phyloP scores from a whole-genome alignment of 176 grass and related monocot species.

The Pontederia crassipes region DNA sequence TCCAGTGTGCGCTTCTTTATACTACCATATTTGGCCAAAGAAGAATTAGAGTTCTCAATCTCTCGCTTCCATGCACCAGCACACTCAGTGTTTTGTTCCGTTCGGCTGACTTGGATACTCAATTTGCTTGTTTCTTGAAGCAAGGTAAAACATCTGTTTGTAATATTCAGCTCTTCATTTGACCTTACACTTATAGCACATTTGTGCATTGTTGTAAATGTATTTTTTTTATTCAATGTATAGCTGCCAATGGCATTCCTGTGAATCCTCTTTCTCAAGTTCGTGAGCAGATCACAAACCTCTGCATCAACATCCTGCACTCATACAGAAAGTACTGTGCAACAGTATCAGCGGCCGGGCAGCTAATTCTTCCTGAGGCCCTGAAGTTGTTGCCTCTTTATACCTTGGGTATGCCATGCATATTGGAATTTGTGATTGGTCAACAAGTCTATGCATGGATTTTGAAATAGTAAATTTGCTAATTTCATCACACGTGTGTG shows the following conservation, averaged over 20 bases:
- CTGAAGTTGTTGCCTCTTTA: conserved; percentile 82
- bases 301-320: conserved; percentile 75
- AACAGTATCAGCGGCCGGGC: conserved; percentile 64
- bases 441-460: too few species aligned
- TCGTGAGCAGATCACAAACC: conserved; percentile 61
- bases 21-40: conserved; percentile 79
- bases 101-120: conserved; percentile 69
- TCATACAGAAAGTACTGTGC: conserved; percentile 80
- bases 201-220: neutral
- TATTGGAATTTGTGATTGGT: neutral
- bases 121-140: conserved; percentile 71
- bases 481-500: too few species aligned
- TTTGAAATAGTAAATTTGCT: too few species aligned
- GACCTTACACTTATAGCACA: neutral
- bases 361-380: conserved; percentile 84
- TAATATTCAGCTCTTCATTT: conserved; percentile 7
- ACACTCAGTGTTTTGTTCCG: conserved; percentile 63
- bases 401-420: conserved; percentile 49
- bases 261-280: conserved; percentile 41
- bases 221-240: neutral
- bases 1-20: conserved; percentile 84
- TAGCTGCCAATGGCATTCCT: conserved; percentile 63
- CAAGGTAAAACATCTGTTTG: conserved; percentile 50
- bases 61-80: conserved; percentile 70
- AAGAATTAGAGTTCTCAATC: conserved; percentile 78